Evolutionary conservation across 371 early-diverging fungal genomes (phyloP).

Genomic region (Mucor mucedo): DNA sequence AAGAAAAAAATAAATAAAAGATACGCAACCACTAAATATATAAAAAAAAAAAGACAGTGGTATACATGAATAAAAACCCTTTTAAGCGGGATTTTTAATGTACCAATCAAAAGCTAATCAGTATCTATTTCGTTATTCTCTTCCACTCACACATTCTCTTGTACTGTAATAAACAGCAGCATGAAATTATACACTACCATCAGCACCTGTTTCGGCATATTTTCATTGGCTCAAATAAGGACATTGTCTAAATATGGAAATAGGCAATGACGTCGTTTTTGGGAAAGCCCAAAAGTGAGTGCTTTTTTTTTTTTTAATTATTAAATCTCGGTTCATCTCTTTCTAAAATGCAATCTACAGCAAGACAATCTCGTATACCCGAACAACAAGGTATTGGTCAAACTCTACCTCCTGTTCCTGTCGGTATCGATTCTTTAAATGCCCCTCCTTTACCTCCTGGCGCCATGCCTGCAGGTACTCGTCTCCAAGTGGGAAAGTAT

Average conservation of each 20-base stretch:
- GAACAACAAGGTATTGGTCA: constrained; percentile 56
- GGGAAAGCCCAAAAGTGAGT: not conserved
- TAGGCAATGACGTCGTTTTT: constrained; percentile 4
- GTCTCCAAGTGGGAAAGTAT: constrained; percentile 57
- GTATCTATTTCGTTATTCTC: too few species aligned
- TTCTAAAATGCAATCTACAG: constrained; percentile 18
- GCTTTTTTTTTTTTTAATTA: constrained; percentile 5
- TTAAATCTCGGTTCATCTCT: constrained; percentile 13
- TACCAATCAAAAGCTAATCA: too few species aligned
- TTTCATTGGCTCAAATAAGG: constrained; percentile 2
- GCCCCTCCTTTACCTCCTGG: constrained; percentile 46
- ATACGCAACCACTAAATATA: not conserved
- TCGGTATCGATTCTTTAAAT: constrained; percentile 45
- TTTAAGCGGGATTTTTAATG: not conserved
- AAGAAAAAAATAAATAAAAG: constrained; percentile 4
- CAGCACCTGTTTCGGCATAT: not conserved
- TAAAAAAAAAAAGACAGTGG: constrained; percentile 4
- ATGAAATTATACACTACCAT: too few species aligned
- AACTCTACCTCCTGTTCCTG: constrained; percentile 52
- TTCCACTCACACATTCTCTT: too few species aligned
- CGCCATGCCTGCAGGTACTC: constrained; percentile 58
- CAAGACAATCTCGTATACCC: constrained; percentile 48
- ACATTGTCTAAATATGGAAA: not conserved
- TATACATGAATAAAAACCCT: not conserved
- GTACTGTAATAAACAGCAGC: too few species aligned